Evolutionary conservation across 176 grass and related monocot species (phyloP), one percentile per base, ranked within the genome.

Genomic region (Areca catechu): DNA sequence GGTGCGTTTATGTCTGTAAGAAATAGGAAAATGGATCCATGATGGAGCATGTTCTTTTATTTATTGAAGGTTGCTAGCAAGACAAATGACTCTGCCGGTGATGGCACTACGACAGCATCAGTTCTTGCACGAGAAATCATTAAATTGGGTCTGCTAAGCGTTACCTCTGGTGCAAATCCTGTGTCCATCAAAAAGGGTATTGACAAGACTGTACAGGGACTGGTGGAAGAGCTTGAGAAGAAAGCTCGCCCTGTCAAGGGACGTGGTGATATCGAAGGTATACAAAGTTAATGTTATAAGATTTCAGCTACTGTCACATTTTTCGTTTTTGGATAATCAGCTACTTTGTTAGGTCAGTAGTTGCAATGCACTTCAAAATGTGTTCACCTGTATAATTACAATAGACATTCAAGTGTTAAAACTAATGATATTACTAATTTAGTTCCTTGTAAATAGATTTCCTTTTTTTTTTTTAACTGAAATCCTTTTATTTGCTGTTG

Each of bases 71-170:
- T 95, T 77, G 90, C 85, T 61, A 95, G 90, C 75, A 95, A 95
- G 79, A 95, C 86, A 9, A 89, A 95, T 56, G 90, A 95, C 70
- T 89, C 90, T 0, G 90, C 85, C 0, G 90, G 90, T 60, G 90
- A 95, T 63, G 90, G 90, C 12, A 95, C 90, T 17, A 89, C 90
- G 0, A 95, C 90, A 2, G 90, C 90, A 15, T 89, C 85, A 17
- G 90, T 95, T 72, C 70, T 95, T 19, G 90, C 90, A 62, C 77
- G 79, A n/a, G 79, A 95, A 62, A 95, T 95, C 61, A 95, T 95
- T 2, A 95, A 83, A 29, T 23, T 95, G 58, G 90, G 90, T 2
- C 50, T 95, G 61, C 2, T 95, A 50, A 83, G 85, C 56, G 86
- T 95, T 55, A 86, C 85, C 6, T 95, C 90, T 48, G 85, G 90